Percentiles rank a stretch among this genome's conserved stretches.
These are phyloP conservation scores for Peronospora destructor DNA, from an alignment of 352 stramenopile species.

Conservation along the genomic window DNA sequence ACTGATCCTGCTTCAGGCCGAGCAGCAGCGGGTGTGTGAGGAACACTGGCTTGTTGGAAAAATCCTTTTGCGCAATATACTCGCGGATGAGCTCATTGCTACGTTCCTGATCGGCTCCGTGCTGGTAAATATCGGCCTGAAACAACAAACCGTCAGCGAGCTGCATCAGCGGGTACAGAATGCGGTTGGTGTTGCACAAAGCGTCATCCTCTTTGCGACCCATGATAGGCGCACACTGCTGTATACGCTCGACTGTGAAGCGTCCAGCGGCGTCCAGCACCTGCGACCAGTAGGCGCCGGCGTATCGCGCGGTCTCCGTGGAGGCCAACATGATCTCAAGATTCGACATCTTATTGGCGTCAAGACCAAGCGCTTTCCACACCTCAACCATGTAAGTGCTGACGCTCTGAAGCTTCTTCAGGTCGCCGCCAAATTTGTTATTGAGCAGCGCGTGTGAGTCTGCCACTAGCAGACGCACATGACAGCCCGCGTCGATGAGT, in stretches of 20 bases:
- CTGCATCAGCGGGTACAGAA: slow-evolving; percentile 97
- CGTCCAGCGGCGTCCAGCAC: slow-evolving; percentile 88
- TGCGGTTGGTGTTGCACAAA: slow-evolving; percentile 88
- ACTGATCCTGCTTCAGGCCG: slow-evolving; percentile 96
- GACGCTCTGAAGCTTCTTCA: slow-evolving; percentile 94
- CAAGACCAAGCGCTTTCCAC: slow-evolving; percentile 97
- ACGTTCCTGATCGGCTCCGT: slow-evolving; percentile 96
- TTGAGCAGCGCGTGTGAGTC: slow-evolving; percentile 99
- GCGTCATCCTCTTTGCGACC: slow-evolving; percentile 81
- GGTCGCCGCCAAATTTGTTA: slow-evolving; percentile 98
- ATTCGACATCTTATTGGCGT: slow-evolving; percentile 83
- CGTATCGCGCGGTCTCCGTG: slow-evolving; percentile 87
- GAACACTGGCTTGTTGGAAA: slow-evolving; percentile 83
- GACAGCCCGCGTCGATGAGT: slow-evolving; percentile 87
- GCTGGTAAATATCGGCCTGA: slow-evolving; percentile 97
- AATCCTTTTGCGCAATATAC: slow-evolving; percentile 91
- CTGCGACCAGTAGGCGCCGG: slow-evolving; percentile 88
- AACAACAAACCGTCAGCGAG: slow-evolving; percentile 98
- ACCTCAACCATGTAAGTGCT: slow-evolving; percentile 97
- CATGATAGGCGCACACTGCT: slow-evolving; percentile 99
- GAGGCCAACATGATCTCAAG: slow-evolving; percentile 98
- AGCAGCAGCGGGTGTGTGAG: slow-evolving; percentile 96
- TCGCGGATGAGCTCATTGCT: slow-evolving; percentile 93
- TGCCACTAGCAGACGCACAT: slow-evolving; percentile 97
- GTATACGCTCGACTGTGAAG: slow-evolving; percentile 89